Base-by-base conservation (phyloP, 257 asterid species). In the Perilla frutescens region DNA sequence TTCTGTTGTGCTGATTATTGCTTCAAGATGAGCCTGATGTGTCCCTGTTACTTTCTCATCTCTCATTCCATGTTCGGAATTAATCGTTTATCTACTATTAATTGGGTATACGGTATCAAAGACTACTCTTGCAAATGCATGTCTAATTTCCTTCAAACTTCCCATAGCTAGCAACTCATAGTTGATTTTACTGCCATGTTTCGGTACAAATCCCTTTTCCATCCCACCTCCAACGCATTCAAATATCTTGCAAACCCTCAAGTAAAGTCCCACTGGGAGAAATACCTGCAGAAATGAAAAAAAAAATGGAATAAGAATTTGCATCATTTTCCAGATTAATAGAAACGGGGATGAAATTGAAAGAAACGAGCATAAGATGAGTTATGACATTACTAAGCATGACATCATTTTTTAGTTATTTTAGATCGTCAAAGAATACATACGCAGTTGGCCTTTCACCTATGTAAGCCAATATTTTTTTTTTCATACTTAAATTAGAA, bases 71-170 rank as follows among this genome's bases (percentile, higher is more conserved):
- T 34, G 55, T 10, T 32, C 34, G 54, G 12, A 57, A 62, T 41
- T 48, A 67, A 72, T 75, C 70, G 51, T 26, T 44, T 45, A 47
- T 79, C 71, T 36, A 73, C 59, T 36, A 51, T 77, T 79, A 45
- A 86, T 70, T 68, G 99, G 97, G 84, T 83, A 94, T 63, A 91
- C 53, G 58, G 98, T 88, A 75, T 94, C 99, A 59, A 94, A 90
- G 50, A 94, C 93, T 51, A 94, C 87, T 78, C 96, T 88, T 7
- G 99, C 96, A 79, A 94, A 91, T 43, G 85, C 87, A 79, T 91
- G 96, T 15, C 96, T 83, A 37, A 91, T 89, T 89, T 94, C 99
- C 72, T 62, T 85, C 72, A 87, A 72, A 72, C 91, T 81, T 79
- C 99, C 99, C 75, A 77, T 50, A 47, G 86, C 91, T 77, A 94